These are phyloP conservation scores for Suillus subalutaceus DNA, from an alignment of 768 basidiomycete genomes.

Conservation along the genomic window DNA sequence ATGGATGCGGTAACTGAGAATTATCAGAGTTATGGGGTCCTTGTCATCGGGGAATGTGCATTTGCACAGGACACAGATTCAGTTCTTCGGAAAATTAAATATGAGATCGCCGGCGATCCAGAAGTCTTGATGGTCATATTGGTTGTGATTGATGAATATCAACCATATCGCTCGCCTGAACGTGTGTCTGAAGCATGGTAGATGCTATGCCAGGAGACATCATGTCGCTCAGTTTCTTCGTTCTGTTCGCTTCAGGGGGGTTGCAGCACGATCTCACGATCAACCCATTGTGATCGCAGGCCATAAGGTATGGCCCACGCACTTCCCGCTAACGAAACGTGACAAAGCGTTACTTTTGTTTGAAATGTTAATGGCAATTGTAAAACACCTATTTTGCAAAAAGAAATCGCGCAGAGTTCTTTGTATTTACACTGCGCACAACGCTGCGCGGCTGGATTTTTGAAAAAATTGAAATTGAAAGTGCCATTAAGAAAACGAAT, in stretches of 20 bases:
- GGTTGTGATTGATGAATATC: background rate
- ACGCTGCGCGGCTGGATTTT: too few species aligned
- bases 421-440: too few species aligned
- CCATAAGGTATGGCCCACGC: background rate
- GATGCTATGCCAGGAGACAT: background rate
- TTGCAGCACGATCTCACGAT: background rate
- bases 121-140: background rate
- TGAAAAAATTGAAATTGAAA: too few species aligned
- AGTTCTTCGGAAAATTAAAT: background rate
- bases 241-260: background rate
- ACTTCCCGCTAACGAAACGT: too few species aligned
- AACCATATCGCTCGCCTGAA: background rate
- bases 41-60: background rate
- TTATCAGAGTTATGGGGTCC: background rate
- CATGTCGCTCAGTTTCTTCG: background rate
- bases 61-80: background rate
- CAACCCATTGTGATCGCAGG: background rate
- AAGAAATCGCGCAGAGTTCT: too few species aligned
- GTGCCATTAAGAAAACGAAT: too few species aligned
- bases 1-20: accelerated
- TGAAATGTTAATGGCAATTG: too few species aligned
- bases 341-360: too few species aligned
- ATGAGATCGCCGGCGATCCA: background rate
- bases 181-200: background rate
- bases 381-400: too few species aligned